Evolutionary conservation across 2,329 filamentous ascomycete species (phyloP).

Genomic region (Neurospora sp.): DNA sequence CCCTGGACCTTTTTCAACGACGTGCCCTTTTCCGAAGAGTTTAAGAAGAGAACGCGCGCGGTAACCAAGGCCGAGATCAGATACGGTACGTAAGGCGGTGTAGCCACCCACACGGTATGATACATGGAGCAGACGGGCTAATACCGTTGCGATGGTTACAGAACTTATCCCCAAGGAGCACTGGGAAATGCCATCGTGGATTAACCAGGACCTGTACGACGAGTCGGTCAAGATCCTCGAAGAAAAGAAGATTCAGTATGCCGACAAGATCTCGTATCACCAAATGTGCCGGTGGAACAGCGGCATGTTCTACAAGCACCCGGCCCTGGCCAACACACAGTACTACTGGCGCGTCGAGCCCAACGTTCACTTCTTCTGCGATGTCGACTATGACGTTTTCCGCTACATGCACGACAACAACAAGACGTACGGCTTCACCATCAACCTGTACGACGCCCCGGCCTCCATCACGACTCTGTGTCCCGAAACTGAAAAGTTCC

Average conservation of each 20-base stretch:
- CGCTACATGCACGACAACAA: constrained; percentile 97
- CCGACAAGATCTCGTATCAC: constrained; percentile 81
- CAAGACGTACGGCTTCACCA: constrained; percentile 98
- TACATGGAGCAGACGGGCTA: neutral
- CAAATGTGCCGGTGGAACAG: constrained; percentile 99
- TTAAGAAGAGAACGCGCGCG: constrained; percentile 71
- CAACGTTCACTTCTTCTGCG: constrained; percentile 98
- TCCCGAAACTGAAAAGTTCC: constrained; percentile 91
- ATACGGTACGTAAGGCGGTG: constrained; percentile 53
- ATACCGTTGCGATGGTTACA: constrained; percentile 23
- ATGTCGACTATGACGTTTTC: constrained; percentile 97
- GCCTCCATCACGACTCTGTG: constrained; percentile 79
- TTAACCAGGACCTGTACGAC: constrained; percentile 74
- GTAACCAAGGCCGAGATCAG: constrained; percentile 80
- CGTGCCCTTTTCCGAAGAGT: constrained; percentile 83
- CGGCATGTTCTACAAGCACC: constrained; percentile 95
- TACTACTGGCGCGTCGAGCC: constrained; percentile 99
- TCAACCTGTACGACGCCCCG: constrained; percentile 90
- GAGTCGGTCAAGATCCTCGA: constrained; percentile 77
- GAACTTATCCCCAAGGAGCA: constrained; percentile 90
- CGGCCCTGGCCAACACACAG: constrained; percentile 67
- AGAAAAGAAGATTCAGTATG: constrained; percentile 84
- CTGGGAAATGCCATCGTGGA: constrained; percentile 88
- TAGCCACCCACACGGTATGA: neutral
- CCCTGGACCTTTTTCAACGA: constrained; percentile 99